phyloP scores from a whole-genome alignment of 306 rosid genomes.

The Dicorynia guianensis region DNA sequence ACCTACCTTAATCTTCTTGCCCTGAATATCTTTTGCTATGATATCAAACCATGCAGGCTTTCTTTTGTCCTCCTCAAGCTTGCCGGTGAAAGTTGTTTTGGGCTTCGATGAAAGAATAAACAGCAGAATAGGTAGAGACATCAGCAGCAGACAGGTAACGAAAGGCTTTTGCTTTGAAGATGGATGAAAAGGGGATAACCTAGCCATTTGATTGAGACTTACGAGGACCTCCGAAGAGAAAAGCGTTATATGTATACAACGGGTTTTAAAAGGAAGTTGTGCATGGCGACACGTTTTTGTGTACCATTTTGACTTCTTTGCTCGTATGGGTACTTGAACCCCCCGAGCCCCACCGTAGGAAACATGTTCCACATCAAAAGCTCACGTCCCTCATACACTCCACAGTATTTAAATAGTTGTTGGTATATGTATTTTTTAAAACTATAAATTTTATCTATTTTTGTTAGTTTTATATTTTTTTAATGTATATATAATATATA shows the following conservation, averaged over 20 bases:
- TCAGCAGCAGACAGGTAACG: conserved; percentile 32
- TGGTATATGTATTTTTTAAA: no score
- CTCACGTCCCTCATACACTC: no score
- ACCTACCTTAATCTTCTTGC: conserved; percentile 48
- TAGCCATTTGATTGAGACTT: conserved; percentile 47
- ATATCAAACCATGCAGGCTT: conserved; percentile 41
- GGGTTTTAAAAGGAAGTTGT: not conserved
- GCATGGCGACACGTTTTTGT: conserved; percentile 8
- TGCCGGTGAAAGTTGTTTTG: not conserved
- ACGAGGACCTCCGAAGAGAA: not conserved
- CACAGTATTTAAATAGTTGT: no score
- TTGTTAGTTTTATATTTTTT: no score
- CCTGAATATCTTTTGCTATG: conserved; percentile 34
- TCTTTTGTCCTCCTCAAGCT: not conserved
- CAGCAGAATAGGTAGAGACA: conserved; percentile 41
- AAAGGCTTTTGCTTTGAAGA: conserved; percentile 42
- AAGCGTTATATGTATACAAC: not conserved
- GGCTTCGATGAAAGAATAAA: conserved; percentile 22
- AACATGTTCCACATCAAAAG: no score
- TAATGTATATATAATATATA: no score
- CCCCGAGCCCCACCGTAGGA: not conserved
- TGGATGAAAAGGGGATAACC: conserved; percentile 28
- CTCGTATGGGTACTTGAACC: not conserved
- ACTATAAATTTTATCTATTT: no score
- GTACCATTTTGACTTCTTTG: not conserved